Percentiles rank a stretch among this genome's conserved stretches.
Evolutionary conservation across 306 rosid genomes (phyloP).

Genomic region (Quercus rubra): DNA sequence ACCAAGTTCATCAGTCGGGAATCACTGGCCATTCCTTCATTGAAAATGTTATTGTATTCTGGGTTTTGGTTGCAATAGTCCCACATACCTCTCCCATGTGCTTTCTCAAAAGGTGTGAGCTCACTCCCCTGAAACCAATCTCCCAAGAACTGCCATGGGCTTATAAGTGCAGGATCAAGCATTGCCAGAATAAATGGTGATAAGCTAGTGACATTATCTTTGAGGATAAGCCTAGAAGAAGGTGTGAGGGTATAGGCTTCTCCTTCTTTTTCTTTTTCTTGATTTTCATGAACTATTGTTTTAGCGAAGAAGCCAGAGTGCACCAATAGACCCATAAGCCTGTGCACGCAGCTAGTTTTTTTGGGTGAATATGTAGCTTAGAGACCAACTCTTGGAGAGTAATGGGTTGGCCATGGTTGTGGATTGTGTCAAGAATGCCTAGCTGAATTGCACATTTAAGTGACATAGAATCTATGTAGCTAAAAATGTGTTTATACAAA

Average conservation of each 20-base stretch:
- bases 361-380: too few species aligned
- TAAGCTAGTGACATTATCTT: conserved; percentile 12
- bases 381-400: too few species aligned
- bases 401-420: too few species aligned
- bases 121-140: conserved; percentile 30
- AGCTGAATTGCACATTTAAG: too few species aligned
- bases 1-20: conserved; percentile 41
- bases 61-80: conserved; percentile 18
- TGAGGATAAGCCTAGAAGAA: conserved; percentile 44
- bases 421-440: too few species aligned
- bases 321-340: too few species aligned
- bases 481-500: too few species aligned
- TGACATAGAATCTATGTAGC: too few species aligned
- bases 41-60: conserved; percentile 6
- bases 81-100: conserved; percentile 33
- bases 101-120: conserved; percentile 23
- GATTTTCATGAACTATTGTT: too few species aligned
- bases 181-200: background rate
- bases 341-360: too few species aligned
- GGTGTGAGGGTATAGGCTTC: conserved; percentile 39
- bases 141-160: conserved; percentile 31
- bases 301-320: too few species aligned
- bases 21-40: conserved; percentile 40
- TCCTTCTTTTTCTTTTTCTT: background rate
- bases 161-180: conserved; percentile 7